Base-by-base conservation (phyloP, 176 grass and related monocot genomes). In the Typha latifolia region DNA sequence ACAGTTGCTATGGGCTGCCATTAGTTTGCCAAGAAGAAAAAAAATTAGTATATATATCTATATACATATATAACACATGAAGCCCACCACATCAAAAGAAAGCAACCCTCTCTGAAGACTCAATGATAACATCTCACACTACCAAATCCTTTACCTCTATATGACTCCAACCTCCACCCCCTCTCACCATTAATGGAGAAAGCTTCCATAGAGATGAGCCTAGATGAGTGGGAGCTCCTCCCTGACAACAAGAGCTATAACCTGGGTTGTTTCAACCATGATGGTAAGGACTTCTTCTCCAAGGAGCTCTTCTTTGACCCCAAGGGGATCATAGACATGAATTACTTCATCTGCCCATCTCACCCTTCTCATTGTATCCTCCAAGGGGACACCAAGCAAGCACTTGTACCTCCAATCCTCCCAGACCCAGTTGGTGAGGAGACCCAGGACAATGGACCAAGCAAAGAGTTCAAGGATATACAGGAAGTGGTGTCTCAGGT, bases 181-280 rank as follows among this genome's bases (percentile, higher is more conserved):
- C 62, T 49, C 21, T 76, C 43, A 21, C 19, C 68, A 84, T 50
- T 73, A 66, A 63, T 73, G 79, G 72, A 77, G 57, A 26, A 52
- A 14, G 29, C 62, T 43, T 74, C 16, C 22, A 32, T 68, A 27
- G 78, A 89, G 77, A 90, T 87, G 73, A 83, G 67, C 77, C 49
- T 99, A 49, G 89, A 90, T 22, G 89, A 93, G 16, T 99, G 95
- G 95, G 95, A 90, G 77, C 21, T 99, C 71, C 78, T 99, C 55
- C 89, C 93, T 32, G 84, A 77, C 68, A 70, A 63, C 50, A 66
- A 51, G 37, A 82, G 61, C 43, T 74, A 34, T 63, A 51, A 13
- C 59, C 66, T 47, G 24, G 32, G 37, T 68, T 48, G 74, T 66
- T 48, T n/a, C 13, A 2, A 24, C 49, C 57, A 24, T 69, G 49